Base-by-base conservation (phyloP, 139 green algal genomes). In the Picochlorum sp. region DNA sequence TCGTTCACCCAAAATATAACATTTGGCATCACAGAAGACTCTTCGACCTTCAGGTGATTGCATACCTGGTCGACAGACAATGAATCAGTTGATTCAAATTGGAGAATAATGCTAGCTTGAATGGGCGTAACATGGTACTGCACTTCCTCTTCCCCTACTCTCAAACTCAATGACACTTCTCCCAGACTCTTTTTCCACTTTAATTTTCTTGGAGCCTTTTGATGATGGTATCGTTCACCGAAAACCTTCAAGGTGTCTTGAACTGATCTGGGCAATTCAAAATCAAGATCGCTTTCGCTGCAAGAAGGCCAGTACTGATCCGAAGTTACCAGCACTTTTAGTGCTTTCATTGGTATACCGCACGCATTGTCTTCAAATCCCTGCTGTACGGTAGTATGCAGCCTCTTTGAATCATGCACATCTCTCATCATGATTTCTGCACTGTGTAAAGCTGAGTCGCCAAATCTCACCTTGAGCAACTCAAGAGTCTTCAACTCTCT, bases 401-500 rank as follows among this genome's bases (percentile, higher is more conserved):
- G 77, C 54, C 92, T 86, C 73, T 92, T 95, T 44, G 80, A 92
- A 70, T 97, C 92, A 1, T 78, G 81, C 61, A 98, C 63, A 81
- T 98, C 93, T 58, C 91, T 89, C 20, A 81, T 67, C 58, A 77
- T 67, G 44, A 69, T 20, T 74, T 93, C 86, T 28, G 82, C 89
- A 18, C 72, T 71, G 64, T 89, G 85, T 70, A 98, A 79, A 28
- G 69, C 79, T 34, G 49, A 64, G 57, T 98, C 93, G 0, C 85
- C 88, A 67, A 96, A 96, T 37, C 89, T 81, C 56, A 95, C 77
- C 70, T 95, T 97, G 11, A 98, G 81, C 62, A 98, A 83, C 81
- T 99, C 93, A 34, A 97, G 71, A 1, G 88, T 95, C 49, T 84
- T 78, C 37, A 93, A 77, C 66, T 97, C 89, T n/a, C 76, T 56